A percentile compares a stretch with the other conserved stretches of the same genome.
phyloP scores from a whole-genome alignment of 768 basidiomycete species.

The Phlebiopsis flavidoalba region DNA sequence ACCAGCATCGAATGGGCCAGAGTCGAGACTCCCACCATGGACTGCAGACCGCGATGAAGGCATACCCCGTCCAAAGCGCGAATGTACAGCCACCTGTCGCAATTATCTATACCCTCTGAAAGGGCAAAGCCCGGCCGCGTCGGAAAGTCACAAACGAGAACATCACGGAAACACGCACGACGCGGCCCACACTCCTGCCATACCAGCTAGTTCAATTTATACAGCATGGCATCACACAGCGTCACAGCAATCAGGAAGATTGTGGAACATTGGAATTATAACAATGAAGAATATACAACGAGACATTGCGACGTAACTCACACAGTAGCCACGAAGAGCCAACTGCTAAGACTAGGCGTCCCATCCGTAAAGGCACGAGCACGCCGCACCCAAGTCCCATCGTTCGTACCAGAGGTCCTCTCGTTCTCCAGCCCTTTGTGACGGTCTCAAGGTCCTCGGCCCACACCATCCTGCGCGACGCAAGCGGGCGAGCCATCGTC shows the following conservation, averaged over 20 bases:
- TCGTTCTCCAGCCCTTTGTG: slow-evolving; percentile 68
- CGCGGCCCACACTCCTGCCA: no score
- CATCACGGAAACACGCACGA: no score
- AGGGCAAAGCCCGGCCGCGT: no score
- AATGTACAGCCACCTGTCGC: no score
- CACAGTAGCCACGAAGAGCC: slow-evolving; percentile 60
- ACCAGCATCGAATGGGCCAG: not conserved
- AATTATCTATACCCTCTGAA: no score
- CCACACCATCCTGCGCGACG: slow-evolving; percentile 52
- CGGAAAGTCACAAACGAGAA: no score
- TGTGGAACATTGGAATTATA: slow-evolving; percentile 7
- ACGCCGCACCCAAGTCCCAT: slow-evolving; percentile 91
- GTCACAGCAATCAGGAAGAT: not conserved
- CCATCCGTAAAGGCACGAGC: slow-evolving; percentile 32
- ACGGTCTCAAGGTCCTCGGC: slow-evolving; percentile 91
- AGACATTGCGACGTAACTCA: slow-evolving; percentile 86
- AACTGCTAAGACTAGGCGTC: slow-evolving; percentile 35
- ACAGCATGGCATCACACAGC: no score
- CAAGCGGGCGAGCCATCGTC: slow-evolving; percentile 72
- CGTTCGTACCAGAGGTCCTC: slow-evolving; percentile 33
- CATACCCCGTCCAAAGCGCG: not conserved
- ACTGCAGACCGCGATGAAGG: no score
- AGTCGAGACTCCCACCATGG: no score
- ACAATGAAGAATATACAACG: slow-evolving; percentile 62
- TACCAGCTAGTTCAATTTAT: no score